Evolutionary conservation across 2,329 filamentous ascomycete species (phyloP), one percentile per base, ranked within the genome.

Genomic region (Clonostachys solani): DNA sequence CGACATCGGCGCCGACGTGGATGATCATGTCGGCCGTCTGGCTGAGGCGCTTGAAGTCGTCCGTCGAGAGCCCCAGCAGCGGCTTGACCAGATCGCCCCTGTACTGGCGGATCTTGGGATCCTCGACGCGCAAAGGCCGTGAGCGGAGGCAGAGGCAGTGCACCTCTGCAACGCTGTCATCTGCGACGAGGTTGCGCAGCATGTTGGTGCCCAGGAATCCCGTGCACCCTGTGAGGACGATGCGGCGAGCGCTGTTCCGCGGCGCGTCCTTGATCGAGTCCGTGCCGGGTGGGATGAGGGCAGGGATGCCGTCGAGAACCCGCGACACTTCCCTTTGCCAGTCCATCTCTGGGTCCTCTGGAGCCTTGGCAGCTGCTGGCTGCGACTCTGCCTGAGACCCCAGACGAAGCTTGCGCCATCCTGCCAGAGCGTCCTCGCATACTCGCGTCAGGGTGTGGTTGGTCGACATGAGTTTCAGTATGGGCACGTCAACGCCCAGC

Each of bases 1-100:
- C 66, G 13, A 60, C 58, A 17, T 68, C 63, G n/a, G 73, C 72
- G 8, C 71, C 77, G 45, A 63, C 67, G 57, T 80, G 84, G 18
- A 87, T 73, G 43, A 86, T 72, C 12, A 60, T 53, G 17, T 66
- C 56, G 0, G 54, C 51, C 8, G 60, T 36, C 6, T 18, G 13
- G 12, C 50, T 47, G 17, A 57, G 33, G 3, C 35, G 34, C 9
- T 18, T 6, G 40, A 50, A 52, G 2, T 47, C 48, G 12, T 42
- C 33, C 18, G 34, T 12, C 18, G 50, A 45, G 7, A 66, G 56
- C 0, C 60, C 60, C 0, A 65, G 48, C 2, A 33, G 38, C 0
- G 58, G 54, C 3, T 42, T 17, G 2, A 50, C 12, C 4, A 64
- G 53, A 16, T 77, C 62, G 36, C 60, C 54, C 0, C 40, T 17